These are phyloP conservation scores for Vitis cinerea DNA, from an alignment of 164 flowering plant genomes.

Conservation along the genomic window DNA sequence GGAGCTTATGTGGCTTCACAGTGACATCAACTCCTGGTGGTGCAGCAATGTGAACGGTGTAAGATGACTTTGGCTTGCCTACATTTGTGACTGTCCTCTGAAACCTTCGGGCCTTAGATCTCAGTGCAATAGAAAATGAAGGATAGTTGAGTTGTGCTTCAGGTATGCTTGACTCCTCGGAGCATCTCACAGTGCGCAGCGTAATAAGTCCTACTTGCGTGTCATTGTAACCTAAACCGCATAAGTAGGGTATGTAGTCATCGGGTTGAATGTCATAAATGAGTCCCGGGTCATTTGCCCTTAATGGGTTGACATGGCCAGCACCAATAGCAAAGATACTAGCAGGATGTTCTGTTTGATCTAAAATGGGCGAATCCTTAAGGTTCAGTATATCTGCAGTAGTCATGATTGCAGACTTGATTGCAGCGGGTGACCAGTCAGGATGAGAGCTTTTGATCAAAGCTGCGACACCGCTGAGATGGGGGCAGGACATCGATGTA, in stretches of 20 bases:
- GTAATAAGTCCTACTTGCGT: neutral
- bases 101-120: neutral
- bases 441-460: neutral
- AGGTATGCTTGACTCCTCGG: neutral
- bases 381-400: neutral
- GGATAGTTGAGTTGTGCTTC: constrained; percentile 9
- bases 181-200: neutral
- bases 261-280: neutral
- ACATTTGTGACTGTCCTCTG: neutral
- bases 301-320: neutral
- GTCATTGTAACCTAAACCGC: constrained; percentile 2
- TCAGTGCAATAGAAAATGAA: constrained; percentile 4
- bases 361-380: neutral
- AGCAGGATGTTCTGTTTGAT: neutral
- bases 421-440: no score
- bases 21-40: neutral
- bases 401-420: constrained; percentile 1
- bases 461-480: constrained; percentile 2
- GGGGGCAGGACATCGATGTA: constrained; percentile 9
- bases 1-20: neutral
- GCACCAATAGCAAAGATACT: neutral
- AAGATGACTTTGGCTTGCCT: neutral
- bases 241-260: no score
- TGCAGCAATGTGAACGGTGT: neutral
- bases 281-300: neutral